Percentiles rank a stretch among this genome's conserved stretches.
These are phyloP conservation scores for Colletotrichum orbiculare DNA, from an alignment of 2,329 filamentous ascomycete genomes.

Conservation along the genomic window DNA sequence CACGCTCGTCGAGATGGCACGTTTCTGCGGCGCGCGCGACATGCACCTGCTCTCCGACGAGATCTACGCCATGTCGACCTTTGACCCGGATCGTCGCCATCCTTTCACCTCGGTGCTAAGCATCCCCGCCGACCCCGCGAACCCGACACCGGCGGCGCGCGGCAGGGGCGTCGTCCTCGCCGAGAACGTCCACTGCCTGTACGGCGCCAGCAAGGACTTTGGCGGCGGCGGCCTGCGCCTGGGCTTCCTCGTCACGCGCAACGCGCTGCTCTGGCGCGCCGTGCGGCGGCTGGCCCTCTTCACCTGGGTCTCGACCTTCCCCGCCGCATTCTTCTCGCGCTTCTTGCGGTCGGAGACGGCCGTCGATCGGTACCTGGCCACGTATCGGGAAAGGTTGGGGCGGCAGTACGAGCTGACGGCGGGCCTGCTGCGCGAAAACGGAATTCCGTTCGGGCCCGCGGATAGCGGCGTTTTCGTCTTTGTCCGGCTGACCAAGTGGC, in stretches of 20 bases:
- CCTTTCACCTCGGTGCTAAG: conserved; percentile 22
- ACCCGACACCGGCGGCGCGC: too few species aligned
- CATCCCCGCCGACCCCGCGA: conserved; percentile 1
- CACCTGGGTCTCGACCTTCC: conserved; percentile 12
- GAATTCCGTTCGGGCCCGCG: conserved; percentile 5
- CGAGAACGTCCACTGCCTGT: conserved; percentile 21
- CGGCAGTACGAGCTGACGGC: conserved; percentile 7
- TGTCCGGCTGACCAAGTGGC: conserved; percentile 11
- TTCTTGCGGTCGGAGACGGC: not conserved
- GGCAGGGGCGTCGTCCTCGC: not conserved
- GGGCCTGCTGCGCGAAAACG: not conserved
- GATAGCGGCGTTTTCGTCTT: conserved; percentile 17
- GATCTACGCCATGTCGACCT: conserved; percentile 22
- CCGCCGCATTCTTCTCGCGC: not conserved
- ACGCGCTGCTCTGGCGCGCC: conserved; percentile 2
- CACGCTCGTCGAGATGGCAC: not conserved
- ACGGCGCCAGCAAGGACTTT: conserved; percentile 26
- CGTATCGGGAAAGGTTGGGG: conserved; percentile 12
- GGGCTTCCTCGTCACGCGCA: conserved; percentile 20
- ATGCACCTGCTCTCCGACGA: conserved; percentile 22
- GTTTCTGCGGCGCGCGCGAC: conserved; percentile 9
- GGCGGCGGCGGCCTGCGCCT: conserved; percentile 17
- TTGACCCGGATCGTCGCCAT: not conserved
- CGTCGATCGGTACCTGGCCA: not conserved
- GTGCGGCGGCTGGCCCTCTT: conserved; percentile 1